Conservation (phyloP, 2,329 filamentous ascomycete genomes). For the Talaromyces amestolkiae region DNA sequence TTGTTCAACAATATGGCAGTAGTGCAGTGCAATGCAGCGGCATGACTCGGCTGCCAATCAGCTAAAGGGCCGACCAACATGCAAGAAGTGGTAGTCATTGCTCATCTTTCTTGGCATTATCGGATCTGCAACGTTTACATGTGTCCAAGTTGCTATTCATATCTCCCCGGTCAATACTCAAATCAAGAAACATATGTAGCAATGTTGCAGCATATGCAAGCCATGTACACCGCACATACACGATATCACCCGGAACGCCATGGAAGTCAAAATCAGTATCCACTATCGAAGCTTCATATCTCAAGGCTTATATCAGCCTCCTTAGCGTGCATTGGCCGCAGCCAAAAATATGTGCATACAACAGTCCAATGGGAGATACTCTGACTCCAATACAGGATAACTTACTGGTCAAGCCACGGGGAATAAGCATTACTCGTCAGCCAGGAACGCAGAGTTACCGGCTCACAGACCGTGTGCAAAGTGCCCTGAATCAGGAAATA, state of each 20-base stretch:
- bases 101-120: not conserved
- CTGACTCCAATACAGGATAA: not conserved
- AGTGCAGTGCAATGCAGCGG: not conserved
- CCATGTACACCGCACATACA: too few relatives aligned
- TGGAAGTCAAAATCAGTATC: not conserved
- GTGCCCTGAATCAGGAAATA: not conserved
- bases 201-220: constrained; percentile 2
- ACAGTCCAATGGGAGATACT: not conserved
- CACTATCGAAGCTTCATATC: not conserved
- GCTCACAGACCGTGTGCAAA: not conserved
- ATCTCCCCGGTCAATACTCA: not conserved
- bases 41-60: not conserved
- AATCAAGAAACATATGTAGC: not conserved
- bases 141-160: not conserved
- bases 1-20: not conserved
- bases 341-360: not conserved
- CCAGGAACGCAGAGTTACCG: not conserved
- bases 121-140: not conserved
- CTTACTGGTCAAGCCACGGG: not conserved
- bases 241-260: not conserved
- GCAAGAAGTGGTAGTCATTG: not conserved
- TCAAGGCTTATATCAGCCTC: constrained; percentile 7
- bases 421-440: not conserved
- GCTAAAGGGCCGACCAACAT: not conserved
- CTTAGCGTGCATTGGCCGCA: not conserved